These are phyloP conservation scores for Acanthamoeba royreba DNA, from an alignment of 208 protist genomes.

Conservation along the genomic window DNA sequence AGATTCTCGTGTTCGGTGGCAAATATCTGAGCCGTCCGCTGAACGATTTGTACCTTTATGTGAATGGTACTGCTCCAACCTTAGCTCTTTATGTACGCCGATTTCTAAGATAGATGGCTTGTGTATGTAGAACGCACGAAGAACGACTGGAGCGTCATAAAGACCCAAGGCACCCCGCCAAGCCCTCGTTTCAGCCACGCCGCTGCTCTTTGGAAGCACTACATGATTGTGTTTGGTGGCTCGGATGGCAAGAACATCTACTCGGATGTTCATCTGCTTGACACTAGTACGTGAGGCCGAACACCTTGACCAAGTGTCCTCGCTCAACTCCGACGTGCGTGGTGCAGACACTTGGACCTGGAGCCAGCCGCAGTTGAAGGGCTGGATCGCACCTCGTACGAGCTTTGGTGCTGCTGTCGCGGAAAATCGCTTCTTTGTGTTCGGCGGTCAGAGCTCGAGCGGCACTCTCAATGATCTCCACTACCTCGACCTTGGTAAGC, in stretches of 20 bases:
- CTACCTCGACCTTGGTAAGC: neutral
- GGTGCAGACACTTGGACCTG: neutral
- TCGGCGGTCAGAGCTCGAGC: neutral
- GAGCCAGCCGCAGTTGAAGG: neutral
- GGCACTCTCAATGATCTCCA: neutral
- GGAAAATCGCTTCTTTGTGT: neutral
- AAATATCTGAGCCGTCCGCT: neutral
- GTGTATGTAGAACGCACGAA: neutral
- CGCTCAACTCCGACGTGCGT: neutral
- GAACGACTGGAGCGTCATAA: conserved; percentile 32
- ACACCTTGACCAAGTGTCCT: neutral
- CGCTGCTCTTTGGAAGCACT: neutral
- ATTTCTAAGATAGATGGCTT: neutral
- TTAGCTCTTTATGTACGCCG: neutral
- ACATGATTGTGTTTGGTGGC: conserved; percentile 6
- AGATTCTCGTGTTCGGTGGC: conserved; percentile 8
- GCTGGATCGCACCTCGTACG: neutral
- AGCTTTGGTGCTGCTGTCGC: neutral
- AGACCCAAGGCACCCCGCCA: conserved; percentile 14
- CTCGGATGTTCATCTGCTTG: neutral
- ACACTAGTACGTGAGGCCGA: neutral
- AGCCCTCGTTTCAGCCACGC: neutral
- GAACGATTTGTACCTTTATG: conserved; percentile 10
- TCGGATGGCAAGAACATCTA: conserved; percentile 9
- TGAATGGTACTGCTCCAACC: neutral